These are phyloP conservation scores for Deinandra increscens DNA, from an alignment of 129 eudicot genomes.

Conservation along the genomic window DNA sequence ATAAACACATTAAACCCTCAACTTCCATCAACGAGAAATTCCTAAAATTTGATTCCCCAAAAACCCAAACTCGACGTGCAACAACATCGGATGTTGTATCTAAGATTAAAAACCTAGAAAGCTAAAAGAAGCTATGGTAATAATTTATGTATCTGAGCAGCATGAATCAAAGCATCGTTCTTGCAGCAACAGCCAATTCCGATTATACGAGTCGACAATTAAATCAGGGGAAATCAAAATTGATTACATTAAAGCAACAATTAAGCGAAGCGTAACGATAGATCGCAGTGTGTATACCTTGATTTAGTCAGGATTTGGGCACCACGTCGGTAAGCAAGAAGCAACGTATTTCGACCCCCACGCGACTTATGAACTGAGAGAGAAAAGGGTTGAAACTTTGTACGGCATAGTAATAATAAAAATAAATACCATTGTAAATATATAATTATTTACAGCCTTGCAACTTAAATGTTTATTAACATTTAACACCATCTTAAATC, in stretches of 20 bases:
- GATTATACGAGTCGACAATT: constrained; percentile 12
- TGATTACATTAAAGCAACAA: constrained; percentile 20
- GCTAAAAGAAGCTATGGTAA: constrained; percentile 21
- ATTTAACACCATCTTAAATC: too few relatives aligned
- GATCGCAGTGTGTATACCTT: constrained; percentile 32
- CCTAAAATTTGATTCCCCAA: constrained; percentile 7
- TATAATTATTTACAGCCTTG: not conserved
- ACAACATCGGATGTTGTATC: not conserved
- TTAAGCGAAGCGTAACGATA: constrained; percentile 19
- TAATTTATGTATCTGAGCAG: not conserved
- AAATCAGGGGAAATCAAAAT: constrained; percentile 15
- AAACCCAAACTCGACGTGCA: constrained; percentile 23
- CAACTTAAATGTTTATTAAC: not conserved
- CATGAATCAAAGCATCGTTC: constrained; percentile 16
- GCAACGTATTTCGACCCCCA: constrained; percentile 37
- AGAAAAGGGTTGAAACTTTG: constrained; percentile 41
- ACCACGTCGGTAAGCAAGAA: constrained; percentile 29
- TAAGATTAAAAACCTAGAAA: constrained; percentile 12
- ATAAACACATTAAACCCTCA: constrained; percentile 17
- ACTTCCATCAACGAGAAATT: constrained; percentile 4
- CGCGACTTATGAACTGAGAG: constrained; percentile 36
- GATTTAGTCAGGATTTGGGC: constrained; percentile 32
- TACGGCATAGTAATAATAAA: constrained; percentile 24
- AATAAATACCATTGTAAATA: constrained; percentile 1
- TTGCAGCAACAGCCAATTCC: constrained; percentile 14